Conservation (phyloP, 805 yeast genomes). For the Allodekkera sacchari region DNA sequence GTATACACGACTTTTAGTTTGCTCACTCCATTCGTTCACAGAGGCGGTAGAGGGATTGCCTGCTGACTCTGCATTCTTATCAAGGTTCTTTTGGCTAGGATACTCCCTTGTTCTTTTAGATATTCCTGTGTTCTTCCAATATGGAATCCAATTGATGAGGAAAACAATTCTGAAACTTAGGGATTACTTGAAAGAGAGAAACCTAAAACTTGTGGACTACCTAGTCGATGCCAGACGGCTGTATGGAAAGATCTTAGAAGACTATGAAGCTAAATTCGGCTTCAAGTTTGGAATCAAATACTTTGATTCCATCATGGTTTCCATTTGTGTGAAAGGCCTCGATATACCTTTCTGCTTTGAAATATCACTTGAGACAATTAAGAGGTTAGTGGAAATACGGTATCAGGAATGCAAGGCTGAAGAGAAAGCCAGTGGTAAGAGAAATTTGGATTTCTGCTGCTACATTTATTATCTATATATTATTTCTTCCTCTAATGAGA, state of each 20-base stretch:
- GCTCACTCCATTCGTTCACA: conserved; percentile 36
- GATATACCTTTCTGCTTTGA: conserved; percentile 48
- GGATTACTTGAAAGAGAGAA: conserved; percentile 21
- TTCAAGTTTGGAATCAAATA: conserved; percentile 34
- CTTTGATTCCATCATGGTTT: conserved; percentile 43
- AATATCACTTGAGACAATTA: conserved; percentile 37
- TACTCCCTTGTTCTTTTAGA: conserved; percentile 17
- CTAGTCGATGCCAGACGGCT: conserved; percentile 23
- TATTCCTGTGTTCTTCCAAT: conserved; percentile 21
- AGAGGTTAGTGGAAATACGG: conserved; percentile 34
- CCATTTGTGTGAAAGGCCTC: conserved; percentile 47
- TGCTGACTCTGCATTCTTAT: conserved; percentile 33
- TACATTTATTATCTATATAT: conserved; percentile 25
- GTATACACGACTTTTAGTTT: conserved; percentile 16
- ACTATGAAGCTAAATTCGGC: conserved; percentile 34
- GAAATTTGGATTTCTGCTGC: conserved; percentile 19
- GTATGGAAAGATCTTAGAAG: conserved; percentile 33
- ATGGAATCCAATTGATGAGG: conserved; percentile 27
- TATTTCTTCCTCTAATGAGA: conserved; percentile 27
- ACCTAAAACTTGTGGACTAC: conserved; percentile 22
- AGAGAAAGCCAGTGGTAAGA: not conserved
- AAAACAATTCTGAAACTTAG: conserved; percentile 24
- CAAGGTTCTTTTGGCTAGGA: conserved; percentile 43
- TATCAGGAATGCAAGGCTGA: conserved; percentile 23
- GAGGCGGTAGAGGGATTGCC: conserved; percentile 40